Conservation (phyloP, 2,329 filamentous ascomycete species). For the Tolypocladium tundrense region DNA sequence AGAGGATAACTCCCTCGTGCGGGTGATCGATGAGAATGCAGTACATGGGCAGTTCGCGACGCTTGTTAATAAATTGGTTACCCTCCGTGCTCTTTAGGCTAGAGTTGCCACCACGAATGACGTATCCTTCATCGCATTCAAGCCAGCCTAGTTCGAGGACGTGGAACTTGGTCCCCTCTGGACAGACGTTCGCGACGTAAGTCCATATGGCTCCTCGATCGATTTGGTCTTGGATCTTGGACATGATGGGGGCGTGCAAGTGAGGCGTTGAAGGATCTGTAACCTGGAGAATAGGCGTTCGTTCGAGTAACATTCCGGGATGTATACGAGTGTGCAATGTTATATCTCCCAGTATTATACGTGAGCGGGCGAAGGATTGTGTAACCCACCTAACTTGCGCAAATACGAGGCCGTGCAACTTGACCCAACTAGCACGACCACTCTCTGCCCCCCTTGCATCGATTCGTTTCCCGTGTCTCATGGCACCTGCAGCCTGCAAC, state of each 20-base stretch:
- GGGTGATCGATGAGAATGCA: not conserved
- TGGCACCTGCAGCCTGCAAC: too few relatives aligned
- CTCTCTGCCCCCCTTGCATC: too few relatives aligned
- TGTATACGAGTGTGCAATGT: too few relatives aligned
- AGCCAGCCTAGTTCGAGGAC: not conserved
- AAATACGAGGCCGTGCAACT: too few relatives aligned
- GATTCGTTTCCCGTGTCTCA: too few relatives aligned
- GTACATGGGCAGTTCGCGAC: not conserved
- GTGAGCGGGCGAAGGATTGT: too few relatives aligned
- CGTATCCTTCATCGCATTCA: not conserved
- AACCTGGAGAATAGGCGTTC: too few relatives aligned
- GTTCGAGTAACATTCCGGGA: too few relatives aligned
- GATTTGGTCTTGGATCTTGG: not conserved
- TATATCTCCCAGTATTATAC: too few relatives aligned
- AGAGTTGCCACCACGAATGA: not conserved
- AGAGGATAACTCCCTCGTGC: not conserved
- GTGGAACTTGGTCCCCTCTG: not conserved
- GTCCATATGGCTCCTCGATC: not conserved
- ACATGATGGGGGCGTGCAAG: not conserved
- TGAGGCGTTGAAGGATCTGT: too few relatives aligned
- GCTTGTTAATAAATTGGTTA: not conserved
- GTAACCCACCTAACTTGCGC: too few relatives aligned
- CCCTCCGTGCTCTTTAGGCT: not conserved
- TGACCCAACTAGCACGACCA: too few relatives aligned
- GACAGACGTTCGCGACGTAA: not conserved